A percentile compares a stretch with the other conserved stretches of the same genome.
Conservation (phyloP, 768 basidiomycete genomes). For the Tulasnella sp. region DNA sequence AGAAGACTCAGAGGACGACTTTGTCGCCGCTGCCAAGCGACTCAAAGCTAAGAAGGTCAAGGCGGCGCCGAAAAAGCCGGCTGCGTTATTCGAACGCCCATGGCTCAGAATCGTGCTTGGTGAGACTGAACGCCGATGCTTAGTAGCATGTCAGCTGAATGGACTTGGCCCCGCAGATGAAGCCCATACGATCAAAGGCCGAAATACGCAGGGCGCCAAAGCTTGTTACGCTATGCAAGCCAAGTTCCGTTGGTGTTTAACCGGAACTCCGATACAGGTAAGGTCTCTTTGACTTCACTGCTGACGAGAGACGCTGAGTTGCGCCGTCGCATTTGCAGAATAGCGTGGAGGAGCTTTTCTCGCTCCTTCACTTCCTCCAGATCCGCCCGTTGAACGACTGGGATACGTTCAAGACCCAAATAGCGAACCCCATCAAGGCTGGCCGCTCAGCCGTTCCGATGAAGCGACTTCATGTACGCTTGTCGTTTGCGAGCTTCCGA, state of each 20-base stretch:
- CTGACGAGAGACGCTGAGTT: neutral
- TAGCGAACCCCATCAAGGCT: conserved; percentile 66
- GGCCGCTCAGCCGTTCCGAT: conserved; percentile 56
- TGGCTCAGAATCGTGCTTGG: conserved; percentile 85
- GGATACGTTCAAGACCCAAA: conserved; percentile 64
- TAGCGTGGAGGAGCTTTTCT: conserved; percentile 78
- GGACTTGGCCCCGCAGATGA: conserved; percentile 48
- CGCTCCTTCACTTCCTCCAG: conserved; percentile 79
- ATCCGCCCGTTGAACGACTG: conserved; percentile 72
- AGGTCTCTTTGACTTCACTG: neutral
- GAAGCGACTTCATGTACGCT: conserved; percentile 65
- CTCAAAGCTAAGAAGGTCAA: conserved; percentile 32
- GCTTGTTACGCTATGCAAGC: conserved; percentile 68
- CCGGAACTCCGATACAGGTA: conserved; percentile 57
- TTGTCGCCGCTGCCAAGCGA: conserved; percentile 8
- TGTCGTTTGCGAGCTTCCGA: neutral
- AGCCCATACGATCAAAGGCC: conserved; percentile 90
- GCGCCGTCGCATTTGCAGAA: conserved; percentile 45
- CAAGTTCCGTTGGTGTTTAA: conserved; percentile 81
- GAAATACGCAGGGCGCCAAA: conserved; percentile 56
- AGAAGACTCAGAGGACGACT: conserved; percentile 10
- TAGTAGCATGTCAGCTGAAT: too few relatives aligned
- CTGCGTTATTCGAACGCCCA: conserved; percentile 53
- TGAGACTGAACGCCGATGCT: conserved; percentile 22
- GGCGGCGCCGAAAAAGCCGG: conserved; percentile 30